Evolutionary conservation across 2,329 filamentous ascomycete genomes (phyloP).

Genomic region (Xylariaceae sp.): DNA sequence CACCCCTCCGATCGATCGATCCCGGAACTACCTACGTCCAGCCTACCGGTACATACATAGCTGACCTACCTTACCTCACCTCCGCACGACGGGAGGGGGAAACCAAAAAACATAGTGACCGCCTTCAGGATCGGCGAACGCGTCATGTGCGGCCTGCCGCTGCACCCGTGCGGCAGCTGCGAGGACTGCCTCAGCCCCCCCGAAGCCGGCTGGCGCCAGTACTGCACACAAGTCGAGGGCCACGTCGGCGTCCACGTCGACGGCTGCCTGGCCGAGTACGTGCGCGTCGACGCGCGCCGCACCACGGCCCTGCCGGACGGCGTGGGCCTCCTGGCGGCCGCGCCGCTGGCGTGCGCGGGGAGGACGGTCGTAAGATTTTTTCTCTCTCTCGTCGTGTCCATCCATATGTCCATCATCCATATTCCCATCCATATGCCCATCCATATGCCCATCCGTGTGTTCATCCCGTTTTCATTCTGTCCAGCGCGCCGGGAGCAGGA

Average conservation of each 20-base stretch:
- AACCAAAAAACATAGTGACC: no score
- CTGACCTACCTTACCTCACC: conserved; percentile 42
- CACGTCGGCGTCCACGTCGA: conserved; percentile 42
- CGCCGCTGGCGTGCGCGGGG: conserved; percentile 50
- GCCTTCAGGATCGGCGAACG: conserved; percentile 42
- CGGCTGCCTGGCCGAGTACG: conserved; percentile 52
- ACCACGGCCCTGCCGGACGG: conserved; percentile 39
- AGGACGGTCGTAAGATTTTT: no score
- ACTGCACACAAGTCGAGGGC: conserved; percentile 38
- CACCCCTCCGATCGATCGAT: no score
- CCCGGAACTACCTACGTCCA: no score
- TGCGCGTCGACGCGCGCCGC: conserved; percentile 38
- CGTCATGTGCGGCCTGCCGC: conserved; percentile 48
- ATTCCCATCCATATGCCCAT: no score
- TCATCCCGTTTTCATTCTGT: no score
- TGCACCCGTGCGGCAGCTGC: conserved; percentile 46
- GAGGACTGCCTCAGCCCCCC: conserved; percentile 40
- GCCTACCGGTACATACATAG: no score
- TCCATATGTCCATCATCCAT: no score
- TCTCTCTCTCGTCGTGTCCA: no score
- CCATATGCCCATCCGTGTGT: no score
- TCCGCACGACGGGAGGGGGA: conserved; percentile 35
- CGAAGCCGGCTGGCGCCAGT: conserved; percentile 39
- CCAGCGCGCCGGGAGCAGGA: no score
- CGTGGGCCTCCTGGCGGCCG: conserved; percentile 42